Base-by-base conservation (phyloP, 129 eudicot species). In the Mikania micrantha region DNA sequence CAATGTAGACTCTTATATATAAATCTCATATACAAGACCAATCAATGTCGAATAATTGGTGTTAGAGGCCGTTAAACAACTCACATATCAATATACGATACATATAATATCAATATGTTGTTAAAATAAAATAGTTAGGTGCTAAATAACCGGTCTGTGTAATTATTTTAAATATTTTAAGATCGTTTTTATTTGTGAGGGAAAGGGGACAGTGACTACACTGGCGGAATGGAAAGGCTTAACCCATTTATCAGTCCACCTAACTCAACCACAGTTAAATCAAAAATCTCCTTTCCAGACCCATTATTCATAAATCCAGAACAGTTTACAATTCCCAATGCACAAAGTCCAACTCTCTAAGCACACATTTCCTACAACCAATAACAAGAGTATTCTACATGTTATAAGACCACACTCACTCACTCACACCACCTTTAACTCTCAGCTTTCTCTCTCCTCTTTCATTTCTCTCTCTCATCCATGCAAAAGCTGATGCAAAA, bases 401-500 rank as follows among this genome's bases (percentile, higher is more conserved):
- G n/a, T n/a, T n/a, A n/a, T n/a, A n/a, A n/a, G n/a, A n/a, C n/a
- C n/a, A n/a, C n/a, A n/a, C n/a, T 17, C 27, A 42, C 48, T 25
- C 61, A 57, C n/a, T 75, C 38, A 67, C 69, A 67, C 69, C 44
- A 69, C 50, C 75, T 45, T 75, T 59, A 35, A 52, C 60, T 42
- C 79, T 29, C 15, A 31, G n/a, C 35, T 10, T 54, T 31, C 73
- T 50, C 52, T 50, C 34, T 24, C 31, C 13, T 9, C 21, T 35
- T 57, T 69, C 52, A 13, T 45, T 17, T 28, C 32, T 67, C 78
- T 74, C 80, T 60, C 70, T 76, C 80, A 6, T 76, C 80, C 75
- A 68, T 76, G 80, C 80, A 78, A 78, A 72, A 78, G 78, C 78
- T 78, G 74, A 80, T 74, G 67, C 74, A 72, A 71, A 75, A 77